Evolutionary conservation across 2,329 filamentous ascomycete species (phyloP).

Genomic region (Dryadomyces quercivorus): DNA sequence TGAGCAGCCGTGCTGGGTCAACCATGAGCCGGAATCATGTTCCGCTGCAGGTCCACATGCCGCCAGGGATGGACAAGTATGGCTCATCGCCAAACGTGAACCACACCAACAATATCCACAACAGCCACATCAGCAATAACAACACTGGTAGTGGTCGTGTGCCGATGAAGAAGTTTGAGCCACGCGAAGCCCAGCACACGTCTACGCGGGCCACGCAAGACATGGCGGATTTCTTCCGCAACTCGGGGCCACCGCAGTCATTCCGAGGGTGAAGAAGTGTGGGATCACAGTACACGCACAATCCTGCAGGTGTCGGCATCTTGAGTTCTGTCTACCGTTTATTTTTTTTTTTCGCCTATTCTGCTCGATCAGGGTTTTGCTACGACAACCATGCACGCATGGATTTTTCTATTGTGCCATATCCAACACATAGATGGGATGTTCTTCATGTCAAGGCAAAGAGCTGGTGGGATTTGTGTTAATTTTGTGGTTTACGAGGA

Average conservation of each 20-base stretch:
- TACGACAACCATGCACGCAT: too few species aligned
- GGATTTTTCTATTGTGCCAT: too few species aligned
- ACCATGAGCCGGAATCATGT: conserved; percentile 27
- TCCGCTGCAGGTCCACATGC: conserved; percentile 40
- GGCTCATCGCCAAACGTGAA: conserved; percentile 14
- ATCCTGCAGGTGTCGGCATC: too few species aligned
- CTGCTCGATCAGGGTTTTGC: too few species aligned
- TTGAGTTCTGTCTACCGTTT: too few species aligned
- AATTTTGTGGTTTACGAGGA: too few species aligned
- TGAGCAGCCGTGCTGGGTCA: conserved; percentile 26
- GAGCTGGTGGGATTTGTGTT: not conserved
- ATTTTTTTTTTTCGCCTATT: too few species aligned
- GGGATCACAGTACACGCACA: not conserved
- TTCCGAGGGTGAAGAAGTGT: not conserved
- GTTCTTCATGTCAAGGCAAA: not conserved
- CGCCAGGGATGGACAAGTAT: conserved; percentile 29
- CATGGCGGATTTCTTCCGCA: conserved; percentile 59
- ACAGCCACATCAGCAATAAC: too few species aligned
- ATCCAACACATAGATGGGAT: not conserved
- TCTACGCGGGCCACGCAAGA: conserved; percentile 45
- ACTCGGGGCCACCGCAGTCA: conserved; percentile 47
- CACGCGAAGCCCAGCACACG: conserved; percentile 35
- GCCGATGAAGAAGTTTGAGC: conserved; percentile 46
- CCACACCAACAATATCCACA: conserved; percentile 1
- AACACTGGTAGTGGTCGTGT: conserved; percentile 25